phyloP scores from a whole-genome alignment of 2,329 filamentous ascomycete genomes.

The Cytospora piceae region DNA sequence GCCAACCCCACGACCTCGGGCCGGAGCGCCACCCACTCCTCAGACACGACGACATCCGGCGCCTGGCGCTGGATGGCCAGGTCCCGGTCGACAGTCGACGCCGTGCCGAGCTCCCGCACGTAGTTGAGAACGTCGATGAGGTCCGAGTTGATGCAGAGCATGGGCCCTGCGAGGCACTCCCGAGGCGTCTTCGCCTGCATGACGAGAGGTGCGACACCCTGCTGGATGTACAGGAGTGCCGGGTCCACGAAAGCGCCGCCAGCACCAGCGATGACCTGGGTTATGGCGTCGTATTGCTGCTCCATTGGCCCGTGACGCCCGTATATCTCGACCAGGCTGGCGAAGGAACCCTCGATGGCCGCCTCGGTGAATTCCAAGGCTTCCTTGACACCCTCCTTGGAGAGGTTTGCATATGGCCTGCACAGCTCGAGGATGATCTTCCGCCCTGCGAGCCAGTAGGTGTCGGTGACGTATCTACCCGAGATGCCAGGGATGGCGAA shows the following conservation, averaged over 20 bases:
- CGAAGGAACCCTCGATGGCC: background rate
- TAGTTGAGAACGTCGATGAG: background rate
- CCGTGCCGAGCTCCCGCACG: background rate
- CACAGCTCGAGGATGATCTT: background rate
- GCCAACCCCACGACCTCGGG: background rate
- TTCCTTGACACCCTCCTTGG: background rate
- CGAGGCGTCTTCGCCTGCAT: too few relatives aligned
- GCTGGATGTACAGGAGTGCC: background rate
- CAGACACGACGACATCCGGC: background rate
- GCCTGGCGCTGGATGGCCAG: background rate
- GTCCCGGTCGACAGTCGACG: background rate
- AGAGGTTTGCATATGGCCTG: background rate
- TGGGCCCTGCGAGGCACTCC: background rate
- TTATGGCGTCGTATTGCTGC: background rate
- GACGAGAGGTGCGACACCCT: background rate
- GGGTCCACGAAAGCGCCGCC: background rate
- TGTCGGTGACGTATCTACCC: background rate
- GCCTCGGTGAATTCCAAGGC: background rate
- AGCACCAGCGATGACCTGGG: background rate
- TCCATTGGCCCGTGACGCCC: background rate
- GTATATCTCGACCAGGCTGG: background rate
- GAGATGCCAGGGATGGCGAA: background rate
- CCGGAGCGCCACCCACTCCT: background rate
- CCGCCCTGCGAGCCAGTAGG: conserved; percentile 1
- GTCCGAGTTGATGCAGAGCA: background rate